Evolutionary conservation across 371 early-diverging fungal genomes (phyloP).

Genomic region (Capillidium heterosporum): DNA sequence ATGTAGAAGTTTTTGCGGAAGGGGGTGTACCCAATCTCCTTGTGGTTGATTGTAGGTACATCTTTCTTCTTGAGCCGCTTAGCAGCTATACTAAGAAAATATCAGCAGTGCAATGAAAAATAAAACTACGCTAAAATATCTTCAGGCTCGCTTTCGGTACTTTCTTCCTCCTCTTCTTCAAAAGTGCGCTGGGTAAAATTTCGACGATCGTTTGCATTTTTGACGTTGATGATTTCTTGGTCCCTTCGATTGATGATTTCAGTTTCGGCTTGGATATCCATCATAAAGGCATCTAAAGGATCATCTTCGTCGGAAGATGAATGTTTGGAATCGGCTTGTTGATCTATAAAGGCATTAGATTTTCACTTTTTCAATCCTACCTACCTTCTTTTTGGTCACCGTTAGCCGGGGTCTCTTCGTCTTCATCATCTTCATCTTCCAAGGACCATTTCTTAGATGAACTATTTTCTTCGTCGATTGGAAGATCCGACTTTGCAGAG

Average conservation of each 20-base stretch:
- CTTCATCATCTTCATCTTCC: constrained; percentile 18
- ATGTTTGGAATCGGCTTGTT: too few relatives aligned
- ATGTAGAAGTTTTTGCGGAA: constrained; percentile 94
- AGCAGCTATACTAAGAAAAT: constrained; percentile 36
- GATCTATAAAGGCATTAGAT: too few relatives aligned
- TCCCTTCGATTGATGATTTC: constrained; percentile 48
- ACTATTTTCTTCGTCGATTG: background rate
- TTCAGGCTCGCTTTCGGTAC: constrained; percentile 35
- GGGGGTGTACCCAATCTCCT: constrained; percentile 60
- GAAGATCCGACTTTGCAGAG: constrained; percentile 10
- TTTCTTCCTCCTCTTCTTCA: constrained; percentile 30
- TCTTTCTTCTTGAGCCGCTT: constrained; percentile 82
- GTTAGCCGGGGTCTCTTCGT: constrained; percentile 8
- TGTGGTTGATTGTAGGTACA: constrained; percentile 75
- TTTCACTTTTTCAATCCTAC: too few relatives aligned
- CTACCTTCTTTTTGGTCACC: too few relatives aligned
- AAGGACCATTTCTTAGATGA: constrained; percentile 13
- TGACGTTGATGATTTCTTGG: constrained; percentile 15
- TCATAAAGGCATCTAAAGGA: constrained; percentile 72
- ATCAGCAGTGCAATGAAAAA: background rate
- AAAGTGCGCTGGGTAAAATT: constrained; percentile 14
- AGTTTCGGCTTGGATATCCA: constrained; percentile 56
- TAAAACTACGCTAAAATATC: constrained; percentile 47
- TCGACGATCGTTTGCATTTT: constrained; percentile 8
- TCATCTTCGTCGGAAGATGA: constrained; percentile 31